Conservation (phyloP, 257 asterid genomes). For the Misopates orontium region DNA sequence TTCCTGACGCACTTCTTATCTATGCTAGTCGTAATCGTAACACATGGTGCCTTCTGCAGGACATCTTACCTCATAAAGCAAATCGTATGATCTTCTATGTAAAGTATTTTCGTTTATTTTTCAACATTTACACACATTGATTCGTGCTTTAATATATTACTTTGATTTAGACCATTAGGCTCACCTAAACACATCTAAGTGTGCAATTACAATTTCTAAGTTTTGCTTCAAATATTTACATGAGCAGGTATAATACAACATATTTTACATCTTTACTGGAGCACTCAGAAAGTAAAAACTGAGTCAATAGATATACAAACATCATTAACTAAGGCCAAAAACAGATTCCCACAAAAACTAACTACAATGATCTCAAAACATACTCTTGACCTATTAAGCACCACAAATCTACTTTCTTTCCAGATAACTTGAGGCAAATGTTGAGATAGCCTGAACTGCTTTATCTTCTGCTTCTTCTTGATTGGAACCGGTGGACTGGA, state of each 20-base stretch:
- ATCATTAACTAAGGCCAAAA: not conserved
- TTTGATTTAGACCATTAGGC: not conserved
- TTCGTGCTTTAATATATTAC: not conserved
- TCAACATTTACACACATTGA: not conserved
- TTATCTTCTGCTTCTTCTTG: conserved; percentile 66
- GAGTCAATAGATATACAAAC: conserved; percentile 4
- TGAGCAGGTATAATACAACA: not conserved
- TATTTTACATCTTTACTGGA: conserved; percentile 5
- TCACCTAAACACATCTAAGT: not conserved
- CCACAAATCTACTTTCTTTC: conserved; percentile 14
- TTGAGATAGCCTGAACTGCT: conserved; percentile 56
- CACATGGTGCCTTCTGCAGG: not conserved
- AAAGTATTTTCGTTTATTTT: not conserved
- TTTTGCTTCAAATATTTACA: not conserved
- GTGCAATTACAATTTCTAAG: not conserved
- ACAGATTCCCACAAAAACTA: conserved; percentile 11
- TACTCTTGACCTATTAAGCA: not conserved
- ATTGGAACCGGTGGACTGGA: conserved; percentile 43
- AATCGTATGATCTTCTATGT: not conserved
- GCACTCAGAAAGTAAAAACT: not conserved
- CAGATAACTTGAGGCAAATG: conserved; percentile 44
- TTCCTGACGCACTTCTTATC: not conserved
- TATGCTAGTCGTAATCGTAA: not conserved
- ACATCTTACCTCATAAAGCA: conserved; percentile 9
- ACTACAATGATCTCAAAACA: conserved; percentile 8